These are phyloP conservation scores for Claviceps pusilla DNA, from an alignment of 2,329 filamentous ascomycete species.

Conservation along the genomic window DNA sequence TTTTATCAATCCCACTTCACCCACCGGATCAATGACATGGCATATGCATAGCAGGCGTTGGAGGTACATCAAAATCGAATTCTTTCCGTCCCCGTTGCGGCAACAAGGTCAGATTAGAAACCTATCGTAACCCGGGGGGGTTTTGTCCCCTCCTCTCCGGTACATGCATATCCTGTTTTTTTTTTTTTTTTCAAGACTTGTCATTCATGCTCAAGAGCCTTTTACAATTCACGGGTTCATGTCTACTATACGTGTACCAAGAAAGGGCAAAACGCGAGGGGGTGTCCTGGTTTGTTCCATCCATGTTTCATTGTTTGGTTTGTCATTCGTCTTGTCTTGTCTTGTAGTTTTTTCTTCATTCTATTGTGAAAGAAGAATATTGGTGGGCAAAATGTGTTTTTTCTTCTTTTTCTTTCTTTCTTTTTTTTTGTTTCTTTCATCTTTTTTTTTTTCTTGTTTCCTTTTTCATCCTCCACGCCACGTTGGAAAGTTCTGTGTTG, in stretches of 20 bases:
- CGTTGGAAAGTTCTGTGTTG: too few species aligned
- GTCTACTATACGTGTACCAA: neutral
- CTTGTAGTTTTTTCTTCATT: neutral
- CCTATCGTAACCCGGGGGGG: too few species aligned
- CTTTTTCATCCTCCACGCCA: too few species aligned
- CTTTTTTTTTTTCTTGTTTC: too few species aligned
- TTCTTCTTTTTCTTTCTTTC: neutral
- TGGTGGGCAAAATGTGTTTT: neutral
- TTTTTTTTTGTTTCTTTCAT: too few species aligned
- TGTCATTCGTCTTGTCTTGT: neutral
- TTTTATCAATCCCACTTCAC: neutral
- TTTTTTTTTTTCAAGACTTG: neutral
- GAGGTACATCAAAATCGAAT: slow-evolving; percentile 5
- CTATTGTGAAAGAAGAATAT: neutral
- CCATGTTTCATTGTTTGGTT: neutral
- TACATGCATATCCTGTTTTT: neutral
- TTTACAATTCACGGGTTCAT: neutral
- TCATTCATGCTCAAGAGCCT: neutral
- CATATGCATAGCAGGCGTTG: slow-evolving; percentile 22
- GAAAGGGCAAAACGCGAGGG: neutral
- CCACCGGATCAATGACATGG: neutral
- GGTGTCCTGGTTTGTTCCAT: neutral
- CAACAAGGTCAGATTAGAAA: neutral
- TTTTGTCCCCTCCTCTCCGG: neutral
- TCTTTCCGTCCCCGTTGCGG: neutral